phyloP scores from a whole-genome alignment of 2,329 filamentous ascomycete genomes.

The Pseudocercospora cruenta region DNA sequence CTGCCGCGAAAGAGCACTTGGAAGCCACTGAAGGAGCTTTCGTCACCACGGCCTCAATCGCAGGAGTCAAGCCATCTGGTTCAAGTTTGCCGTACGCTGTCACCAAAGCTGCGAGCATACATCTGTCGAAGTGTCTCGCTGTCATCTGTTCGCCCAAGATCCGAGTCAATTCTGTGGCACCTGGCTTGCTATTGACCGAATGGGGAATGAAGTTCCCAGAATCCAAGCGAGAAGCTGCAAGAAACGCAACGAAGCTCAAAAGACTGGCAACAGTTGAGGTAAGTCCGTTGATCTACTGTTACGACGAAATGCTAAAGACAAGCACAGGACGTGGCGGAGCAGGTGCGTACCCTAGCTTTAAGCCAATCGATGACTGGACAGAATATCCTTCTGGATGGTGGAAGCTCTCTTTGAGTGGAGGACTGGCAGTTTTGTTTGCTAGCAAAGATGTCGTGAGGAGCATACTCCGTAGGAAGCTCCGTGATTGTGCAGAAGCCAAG shows the following conservation, averaged over 20 bases:
- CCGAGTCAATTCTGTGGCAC: slow-evolving; percentile 62
- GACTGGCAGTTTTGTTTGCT: neutral
- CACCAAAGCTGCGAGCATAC: slow-evolving; percentile 49
- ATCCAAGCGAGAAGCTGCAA: slow-evolving; percentile 48
- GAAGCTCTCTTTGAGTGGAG: slow-evolving; percentile 21
- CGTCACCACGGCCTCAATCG: slow-evolving; percentile 66
- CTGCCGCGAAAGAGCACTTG: slow-evolving; percentile 58
- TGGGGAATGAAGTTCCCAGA: slow-evolving; percentile 54
- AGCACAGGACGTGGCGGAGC: slow-evolving; percentile 56
- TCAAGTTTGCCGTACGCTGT: slow-evolving; percentile 56
- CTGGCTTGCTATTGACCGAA: slow-evolving; percentile 53
- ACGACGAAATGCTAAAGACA: slow-evolving; percentile 7
- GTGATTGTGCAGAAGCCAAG: neutral
- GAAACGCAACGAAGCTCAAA: slow-evolving; percentile 50
- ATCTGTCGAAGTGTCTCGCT: slow-evolving; percentile 60
- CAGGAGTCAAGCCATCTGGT: slow-evolving; percentile 66
- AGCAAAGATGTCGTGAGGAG: neutral
- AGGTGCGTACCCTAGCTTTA: slow-evolving; percentile 56
- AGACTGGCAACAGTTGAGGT: slow-evolving; percentile 60
- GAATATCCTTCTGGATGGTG: slow-evolving; percentile 56
- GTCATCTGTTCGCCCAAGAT: slow-evolving; percentile 58
- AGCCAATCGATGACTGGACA: slow-evolving; percentile 57
- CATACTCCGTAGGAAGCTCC: neutral
- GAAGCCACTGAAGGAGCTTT: slow-evolving; percentile 64
- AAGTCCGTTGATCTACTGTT: neutral